Percentiles rank a stretch among this genome's conserved stretches.
These are phyloP conservation scores for Vickermania spadyakhi DNA, from an alignment of 208 protist genomes.

Conservation along the genomic window DNA sequence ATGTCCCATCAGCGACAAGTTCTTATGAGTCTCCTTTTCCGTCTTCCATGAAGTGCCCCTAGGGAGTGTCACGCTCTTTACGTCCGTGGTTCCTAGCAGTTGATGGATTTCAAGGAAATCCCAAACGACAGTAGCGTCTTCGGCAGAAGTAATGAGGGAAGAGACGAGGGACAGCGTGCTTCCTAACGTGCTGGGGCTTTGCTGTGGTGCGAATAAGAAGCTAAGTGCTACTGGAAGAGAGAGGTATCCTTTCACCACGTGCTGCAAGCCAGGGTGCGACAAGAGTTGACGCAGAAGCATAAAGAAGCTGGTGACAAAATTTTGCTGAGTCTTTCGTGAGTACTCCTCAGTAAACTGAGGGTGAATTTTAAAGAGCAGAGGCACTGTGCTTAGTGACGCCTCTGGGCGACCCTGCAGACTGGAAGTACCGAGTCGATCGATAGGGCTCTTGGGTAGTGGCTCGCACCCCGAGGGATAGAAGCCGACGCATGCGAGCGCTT, in stretches of 20 bases:
- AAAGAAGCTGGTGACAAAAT: slow-evolving; percentile 64
- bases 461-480: slow-evolving; percentile 11
- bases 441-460: background rate
- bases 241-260: slow-evolving; percentile 32
- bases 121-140: slow-evolving; percentile 56
- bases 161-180: slow-evolving; percentile 66
- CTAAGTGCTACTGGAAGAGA: slow-evolving; percentile 41
- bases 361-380: slow-evolving; percentile 17
- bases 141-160: slow-evolving; percentile 41
- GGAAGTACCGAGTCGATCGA: background rate
- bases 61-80: background rate
- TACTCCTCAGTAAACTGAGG: slow-evolving; percentile 55
- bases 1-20: slow-evolving; percentile 59
- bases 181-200: slow-evolving; percentile 53
- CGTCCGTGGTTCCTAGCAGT: slow-evolving; percentile 17
- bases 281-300: slow-evolving; percentile 67
- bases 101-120: slow-evolving; percentile 39
- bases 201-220: slow-evolving; percentile 52
- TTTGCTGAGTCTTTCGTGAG: slow-evolving; percentile 37
- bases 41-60: background rate
- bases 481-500: slow-evolving; percentile 70
- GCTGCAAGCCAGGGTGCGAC: slow-evolving; percentile 33
- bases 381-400: background rate
- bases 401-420: slow-evolving; percentile 5
- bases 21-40: slow-evolving; percentile 14